phyloP scores from a whole-genome alignment of 768 basidiomycete species.

The Mycena crocata region DNA sequence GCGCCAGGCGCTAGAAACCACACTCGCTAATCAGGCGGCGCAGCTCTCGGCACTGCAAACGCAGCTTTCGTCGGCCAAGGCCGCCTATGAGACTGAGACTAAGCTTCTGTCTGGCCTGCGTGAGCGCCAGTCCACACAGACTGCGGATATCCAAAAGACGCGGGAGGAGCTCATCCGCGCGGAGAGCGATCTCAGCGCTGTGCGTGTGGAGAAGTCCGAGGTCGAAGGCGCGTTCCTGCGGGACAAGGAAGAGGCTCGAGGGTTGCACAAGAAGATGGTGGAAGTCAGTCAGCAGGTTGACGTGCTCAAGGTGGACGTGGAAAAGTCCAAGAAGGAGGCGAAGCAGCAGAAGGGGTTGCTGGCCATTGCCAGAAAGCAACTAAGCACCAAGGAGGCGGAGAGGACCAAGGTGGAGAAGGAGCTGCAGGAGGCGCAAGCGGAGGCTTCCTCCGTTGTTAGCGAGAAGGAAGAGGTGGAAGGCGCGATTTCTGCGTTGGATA shows the following conservation, averaged over 20 bases:
- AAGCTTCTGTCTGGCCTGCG: slow-evolving; percentile 73
- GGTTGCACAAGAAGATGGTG: slow-evolving; percentile 85
- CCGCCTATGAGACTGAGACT: slow-evolving; percentile 88
- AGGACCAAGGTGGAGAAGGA: slow-evolving; percentile 78
- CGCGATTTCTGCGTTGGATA: slow-evolving; percentile 53
- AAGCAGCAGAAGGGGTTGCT: slow-evolving; percentile 96
- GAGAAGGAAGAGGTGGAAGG: slow-evolving; percentile 70
- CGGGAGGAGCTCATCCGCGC: slow-evolving; percentile 86
- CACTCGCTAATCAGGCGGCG: slow-evolving; percentile 72
- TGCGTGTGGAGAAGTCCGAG: slow-evolving; percentile 91
- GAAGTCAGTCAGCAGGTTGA: slow-evolving; percentile 83
- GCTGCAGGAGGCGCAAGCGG: slow-evolving; percentile 70
- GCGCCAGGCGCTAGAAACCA: slow-evolving; percentile 72
- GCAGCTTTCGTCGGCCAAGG: slow-evolving; percentile 86
- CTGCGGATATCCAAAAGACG: slow-evolving; percentile 75
- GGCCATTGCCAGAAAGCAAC: slow-evolving; percentile 95
- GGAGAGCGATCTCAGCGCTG: slow-evolving; percentile 91
- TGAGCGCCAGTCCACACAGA: slow-evolving; percentile 76
- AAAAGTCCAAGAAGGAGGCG: slow-evolving; percentile 92
- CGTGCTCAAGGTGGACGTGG: slow-evolving; percentile 76
- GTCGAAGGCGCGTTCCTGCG: slow-evolving; percentile 86
- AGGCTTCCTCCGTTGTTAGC: slow-evolving; percentile 60
- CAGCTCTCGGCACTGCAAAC: slow-evolving; percentile 86
- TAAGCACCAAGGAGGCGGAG: slow-evolving; percentile 85
- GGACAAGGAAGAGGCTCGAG: slow-evolving; percentile 95